Evolutionary conservation across 768 basidiomycete genomes (phyloP).

Genomic region (Amanita inopinata): DNA sequence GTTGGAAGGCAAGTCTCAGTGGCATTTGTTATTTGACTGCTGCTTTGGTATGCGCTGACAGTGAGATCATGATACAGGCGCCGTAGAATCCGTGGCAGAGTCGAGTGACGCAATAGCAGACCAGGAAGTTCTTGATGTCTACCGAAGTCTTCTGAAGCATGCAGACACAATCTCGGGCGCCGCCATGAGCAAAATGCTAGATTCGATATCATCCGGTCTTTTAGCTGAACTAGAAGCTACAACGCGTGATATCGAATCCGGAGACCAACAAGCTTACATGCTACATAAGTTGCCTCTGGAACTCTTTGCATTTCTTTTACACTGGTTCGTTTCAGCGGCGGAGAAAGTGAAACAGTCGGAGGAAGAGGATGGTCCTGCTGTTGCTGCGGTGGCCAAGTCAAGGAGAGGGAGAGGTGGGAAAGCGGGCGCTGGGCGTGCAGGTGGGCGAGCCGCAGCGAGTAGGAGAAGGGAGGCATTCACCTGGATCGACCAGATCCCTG

Average conservation of each 20-base stretch:
- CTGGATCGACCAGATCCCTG: constrained; percentile 72
- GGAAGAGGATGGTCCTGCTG: constrained; percentile 35
- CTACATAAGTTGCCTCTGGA: constrained; percentile 72
- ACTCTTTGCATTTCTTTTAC: constrained; percentile 85
- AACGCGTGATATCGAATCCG: constrained; percentile 56
- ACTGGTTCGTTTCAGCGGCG: constrained; percentile 79
- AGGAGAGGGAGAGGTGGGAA: constrained; percentile 56
- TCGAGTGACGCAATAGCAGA: constrained; percentile 66
- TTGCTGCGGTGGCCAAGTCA: constrained; percentile 31
- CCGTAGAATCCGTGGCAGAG: constrained; percentile 73
- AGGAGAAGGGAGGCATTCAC: constrained; percentile 51
- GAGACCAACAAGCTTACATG: constrained; percentile 50
- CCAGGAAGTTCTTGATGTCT: constrained; percentile 66
- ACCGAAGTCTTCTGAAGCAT: constrained; percentile 74
- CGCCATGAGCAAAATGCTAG: constrained; percentile 78
- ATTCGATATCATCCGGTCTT: constrained; percentile 75
- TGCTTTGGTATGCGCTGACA: constrained; percentile 7
- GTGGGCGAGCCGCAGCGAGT: constrained; percentile 27
- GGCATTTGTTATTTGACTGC: background rate
- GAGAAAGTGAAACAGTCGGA: constrained; percentile 62
- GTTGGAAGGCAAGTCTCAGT: constrained; percentile 41
- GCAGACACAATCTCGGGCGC: constrained; percentile 50
- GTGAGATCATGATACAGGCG: too few relatives aligned
- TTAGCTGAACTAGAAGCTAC: constrained; percentile 65
- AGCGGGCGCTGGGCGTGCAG: constrained; percentile 23